Conservation (phyloP, 2,329 filamentous ascomycete genomes). For the Polychaeton citri region DNA sequence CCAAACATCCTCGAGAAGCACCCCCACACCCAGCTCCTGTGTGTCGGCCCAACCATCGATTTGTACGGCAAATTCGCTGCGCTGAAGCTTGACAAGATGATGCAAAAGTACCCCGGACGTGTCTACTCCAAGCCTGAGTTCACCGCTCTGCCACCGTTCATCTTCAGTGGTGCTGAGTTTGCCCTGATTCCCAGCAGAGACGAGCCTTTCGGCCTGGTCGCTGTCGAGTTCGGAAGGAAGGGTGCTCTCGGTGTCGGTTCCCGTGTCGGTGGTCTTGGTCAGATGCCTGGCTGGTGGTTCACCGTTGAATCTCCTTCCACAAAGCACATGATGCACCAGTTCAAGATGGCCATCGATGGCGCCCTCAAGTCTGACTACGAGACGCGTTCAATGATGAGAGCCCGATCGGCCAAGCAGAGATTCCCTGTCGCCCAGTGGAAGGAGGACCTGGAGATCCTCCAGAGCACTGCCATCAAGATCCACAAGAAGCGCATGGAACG, state of each 20-base stretch:
- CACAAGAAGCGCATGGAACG: conserved; percentile 36
- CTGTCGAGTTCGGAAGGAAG: conserved; percentile 56
- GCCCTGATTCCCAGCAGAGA: conserved; percentile 55
- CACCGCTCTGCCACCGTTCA: conserved; percentile 51
- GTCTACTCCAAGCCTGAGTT: conserved; percentile 59
- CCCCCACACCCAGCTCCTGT: conserved; percentile 48
- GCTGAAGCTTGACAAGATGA: conserved; percentile 49
- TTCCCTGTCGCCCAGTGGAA: conserved; percentile 57
- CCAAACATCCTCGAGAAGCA: conserved; percentile 48
- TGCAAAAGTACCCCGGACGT: conserved; percentile 51
- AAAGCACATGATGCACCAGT: conserved; percentile 50
- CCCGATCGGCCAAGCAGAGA: conserved; percentile 49
- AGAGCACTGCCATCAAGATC: conserved; percentile 46
- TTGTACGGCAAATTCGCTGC: conserved; percentile 56
- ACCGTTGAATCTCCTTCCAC: conserved; percentile 53
- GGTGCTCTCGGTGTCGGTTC: conserved; percentile 54
- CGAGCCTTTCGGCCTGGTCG: conserved; percentile 56
- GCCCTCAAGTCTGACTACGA: conserved; percentile 45
- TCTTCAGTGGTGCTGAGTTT: conserved; percentile 56
- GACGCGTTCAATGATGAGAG: conserved; percentile 49
- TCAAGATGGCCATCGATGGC: conserved; percentile 49
- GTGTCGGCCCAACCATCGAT: conserved; percentile 52
- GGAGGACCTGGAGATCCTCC: conserved; percentile 49
- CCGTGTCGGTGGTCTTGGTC: conserved; percentile 52
- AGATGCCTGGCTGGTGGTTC: conserved; percentile 62